phyloP scores from a whole-genome alignment of 495 filamentous ascomycete genomes.

The Penicillium longicatenatum region DNA sequence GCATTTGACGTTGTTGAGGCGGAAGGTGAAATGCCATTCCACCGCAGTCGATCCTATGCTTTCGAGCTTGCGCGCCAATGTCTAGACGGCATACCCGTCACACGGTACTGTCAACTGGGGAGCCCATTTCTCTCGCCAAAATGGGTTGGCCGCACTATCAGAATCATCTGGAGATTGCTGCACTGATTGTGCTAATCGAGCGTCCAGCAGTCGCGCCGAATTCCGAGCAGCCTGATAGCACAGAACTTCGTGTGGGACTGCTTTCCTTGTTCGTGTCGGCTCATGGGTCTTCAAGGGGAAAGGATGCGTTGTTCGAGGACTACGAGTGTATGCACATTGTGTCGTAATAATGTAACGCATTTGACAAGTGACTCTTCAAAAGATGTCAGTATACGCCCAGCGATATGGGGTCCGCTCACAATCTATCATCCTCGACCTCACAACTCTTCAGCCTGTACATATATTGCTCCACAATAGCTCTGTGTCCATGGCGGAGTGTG shows the following conservation, averaged over 20 bases:
- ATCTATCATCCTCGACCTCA: background rate
- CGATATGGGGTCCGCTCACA: background rate
- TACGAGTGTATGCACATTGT: background rate
- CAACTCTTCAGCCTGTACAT: background rate
- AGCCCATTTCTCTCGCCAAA: background rate
- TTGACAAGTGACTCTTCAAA: background rate
- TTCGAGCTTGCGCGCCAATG: background rate
- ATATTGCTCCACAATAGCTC: background rate
- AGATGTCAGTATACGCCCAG: background rate
- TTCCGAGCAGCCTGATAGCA: background rate
- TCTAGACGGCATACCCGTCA: constrained; percentile 2
- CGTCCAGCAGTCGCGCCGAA: constrained; percentile 3
- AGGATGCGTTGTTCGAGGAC: background rate
- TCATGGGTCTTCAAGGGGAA: background rate
- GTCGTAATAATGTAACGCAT: background rate
- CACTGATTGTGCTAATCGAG: background rate
- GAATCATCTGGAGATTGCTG: constrained; percentile 1
- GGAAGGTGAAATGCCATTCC: background rate
- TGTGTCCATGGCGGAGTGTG: constrained; percentile 1
- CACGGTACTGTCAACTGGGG: background rate
- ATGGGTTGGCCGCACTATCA: constrained; percentile 4
- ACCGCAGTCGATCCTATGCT: background rate
- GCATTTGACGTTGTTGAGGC: constrained; percentile 2
- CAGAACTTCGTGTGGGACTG: background rate
- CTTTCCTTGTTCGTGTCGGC: background rate